Conservation (phyloP, 2,329 filamentous ascomycete species). For the Hymenoscyphus fructigenus region DNA sequence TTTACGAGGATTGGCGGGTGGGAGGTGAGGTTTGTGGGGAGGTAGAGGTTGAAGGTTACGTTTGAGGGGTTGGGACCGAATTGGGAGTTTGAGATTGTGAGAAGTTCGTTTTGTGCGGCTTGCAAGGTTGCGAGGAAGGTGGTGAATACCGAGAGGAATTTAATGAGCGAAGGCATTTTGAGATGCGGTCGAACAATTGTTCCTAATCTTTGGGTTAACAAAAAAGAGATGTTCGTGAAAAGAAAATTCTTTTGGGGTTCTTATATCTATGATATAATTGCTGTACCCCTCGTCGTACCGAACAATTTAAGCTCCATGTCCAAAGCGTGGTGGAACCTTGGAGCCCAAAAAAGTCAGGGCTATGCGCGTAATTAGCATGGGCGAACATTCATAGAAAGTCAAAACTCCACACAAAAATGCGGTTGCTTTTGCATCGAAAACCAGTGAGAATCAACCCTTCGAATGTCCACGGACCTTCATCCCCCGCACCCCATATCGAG, state of each 20-base stretch:
- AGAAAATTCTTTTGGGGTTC: not conserved
- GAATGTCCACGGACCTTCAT: not conserved
- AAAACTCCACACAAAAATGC: too few species aligned
- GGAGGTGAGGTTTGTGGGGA: slow-evolving; percentile 19
- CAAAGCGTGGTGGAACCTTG: too few species aligned
- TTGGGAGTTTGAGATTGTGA: slow-evolving; percentile 37
- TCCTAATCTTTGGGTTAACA: too few species aligned
- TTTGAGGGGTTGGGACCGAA: slow-evolving; percentile 46
- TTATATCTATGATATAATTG: not conserved
- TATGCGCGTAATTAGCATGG: too few species aligned
- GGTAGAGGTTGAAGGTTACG: slow-evolving; percentile 32
- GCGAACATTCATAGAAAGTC: too few species aligned
- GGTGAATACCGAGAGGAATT: not conserved
- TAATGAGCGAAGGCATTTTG: not conserved
- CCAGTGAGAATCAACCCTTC: too few species aligned
- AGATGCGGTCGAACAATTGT: too few species aligned
- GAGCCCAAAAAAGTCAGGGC: not conserved
- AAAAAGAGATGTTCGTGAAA: too few species aligned
- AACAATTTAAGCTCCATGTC: not conserved
- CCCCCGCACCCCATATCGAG: slow-evolving; percentile 1
- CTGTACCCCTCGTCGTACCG: not conserved
- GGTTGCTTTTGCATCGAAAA: too few species aligned
- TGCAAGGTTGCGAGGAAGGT: not conserved
- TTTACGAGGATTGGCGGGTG: slow-evolving; percentile 28
- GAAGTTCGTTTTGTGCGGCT: slow-evolving; percentile 20